Conservation (phyloP, 2,329 filamentous ascomycete species). For the Neobulgaria alba region DNA sequence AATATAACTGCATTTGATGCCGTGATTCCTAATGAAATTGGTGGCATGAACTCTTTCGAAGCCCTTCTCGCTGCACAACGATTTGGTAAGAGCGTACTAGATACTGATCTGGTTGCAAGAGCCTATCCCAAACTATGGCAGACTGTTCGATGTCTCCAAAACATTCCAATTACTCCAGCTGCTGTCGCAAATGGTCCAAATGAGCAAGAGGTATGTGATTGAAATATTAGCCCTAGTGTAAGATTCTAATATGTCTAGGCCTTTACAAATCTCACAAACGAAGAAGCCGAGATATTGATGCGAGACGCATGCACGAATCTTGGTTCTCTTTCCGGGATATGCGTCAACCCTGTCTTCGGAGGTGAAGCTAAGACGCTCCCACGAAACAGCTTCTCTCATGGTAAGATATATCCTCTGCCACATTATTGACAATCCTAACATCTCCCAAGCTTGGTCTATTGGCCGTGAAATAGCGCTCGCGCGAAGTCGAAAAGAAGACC, state of each 20-base stretch:
- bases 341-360: constrained; percentile 21
- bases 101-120: constrained; percentile 26
- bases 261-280: constrained; percentile 19
- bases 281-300: constrained; percentile 24
- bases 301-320: constrained; percentile 21
- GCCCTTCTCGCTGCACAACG: constrained; percentile 22
- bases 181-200: constrained; percentile 21
- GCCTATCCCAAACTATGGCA: constrained; percentile 27
- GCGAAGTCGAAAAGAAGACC: constrained; percentile 21
- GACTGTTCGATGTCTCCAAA: constrained; percentile 24
- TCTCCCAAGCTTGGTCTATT: constrained; percentile 38
- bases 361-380: constrained; percentile 24
- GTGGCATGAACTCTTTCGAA: constrained; percentile 48
- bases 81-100: constrained; percentile 21
- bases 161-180: constrained; percentile 21
- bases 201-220: constrained; percentile 12
- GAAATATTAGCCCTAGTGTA: too few relatives aligned
- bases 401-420: too few relatives aligned
- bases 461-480: constrained; percentile 46
- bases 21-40: constrained; percentile 56
- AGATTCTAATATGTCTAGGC: too few relatives aligned
- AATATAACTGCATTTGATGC: constrained; percentile 32
- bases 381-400: constrained; percentile 25
- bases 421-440: constrained; percentile 4
- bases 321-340: constrained; percentile 24